A percentile compares a stretch with the other conserved stretches of the same genome.
Evolutionary conservation across 805 yeast genomes (phyloP).

Genomic region (Wickerhamiella qilinensis): DNA sequence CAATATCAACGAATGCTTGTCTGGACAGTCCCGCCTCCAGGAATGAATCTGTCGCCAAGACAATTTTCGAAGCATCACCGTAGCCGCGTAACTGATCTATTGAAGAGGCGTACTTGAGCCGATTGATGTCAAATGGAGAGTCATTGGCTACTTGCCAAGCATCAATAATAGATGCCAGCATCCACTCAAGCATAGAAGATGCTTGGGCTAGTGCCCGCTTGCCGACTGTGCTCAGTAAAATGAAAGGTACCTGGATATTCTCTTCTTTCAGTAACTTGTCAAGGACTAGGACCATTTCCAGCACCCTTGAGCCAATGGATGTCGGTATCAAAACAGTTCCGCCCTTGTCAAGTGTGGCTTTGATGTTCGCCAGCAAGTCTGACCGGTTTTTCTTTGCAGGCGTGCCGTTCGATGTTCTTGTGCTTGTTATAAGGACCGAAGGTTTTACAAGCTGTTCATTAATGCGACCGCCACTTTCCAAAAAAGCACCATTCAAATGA

Average conservation of each 20-base stretch:
- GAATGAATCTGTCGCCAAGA: constrained; percentile 58
- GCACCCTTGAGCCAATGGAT: constrained; percentile 59
- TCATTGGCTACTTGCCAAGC: constrained; percentile 64
- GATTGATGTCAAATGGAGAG: constrained; percentile 65
- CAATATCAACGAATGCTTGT: constrained; percentile 28
- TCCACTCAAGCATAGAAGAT: constrained; percentile 86
- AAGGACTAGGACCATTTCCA: constrained; percentile 62
- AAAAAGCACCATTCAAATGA: constrained; percentile 58
- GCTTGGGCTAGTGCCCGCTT: constrained; percentile 68
- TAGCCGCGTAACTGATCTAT: constrained; percentile 28
- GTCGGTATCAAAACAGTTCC: constrained; percentile 78
- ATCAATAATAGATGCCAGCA: constrained; percentile 72
- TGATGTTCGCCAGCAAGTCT: constrained; percentile 43
- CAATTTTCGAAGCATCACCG: constrained; percentile 42
- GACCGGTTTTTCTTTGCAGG: constrained; percentile 45
- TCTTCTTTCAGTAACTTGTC: constrained; percentile 43
- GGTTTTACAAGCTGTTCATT: constrained; percentile 52
- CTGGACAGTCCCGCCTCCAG: constrained; percentile 44
- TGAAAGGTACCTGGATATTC: constrained; percentile 39
- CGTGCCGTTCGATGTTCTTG: constrained; percentile 37
- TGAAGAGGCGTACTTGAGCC: constrained; percentile 40
- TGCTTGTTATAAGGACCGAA: constrained; percentile 62
- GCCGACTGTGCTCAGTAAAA: constrained; percentile 64
- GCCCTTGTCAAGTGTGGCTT: constrained; percentile 51
- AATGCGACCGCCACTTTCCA: constrained; percentile 44